Conservation (phyloP, 176 grass and related monocot species). For the Ensete glaucum region DNA sequence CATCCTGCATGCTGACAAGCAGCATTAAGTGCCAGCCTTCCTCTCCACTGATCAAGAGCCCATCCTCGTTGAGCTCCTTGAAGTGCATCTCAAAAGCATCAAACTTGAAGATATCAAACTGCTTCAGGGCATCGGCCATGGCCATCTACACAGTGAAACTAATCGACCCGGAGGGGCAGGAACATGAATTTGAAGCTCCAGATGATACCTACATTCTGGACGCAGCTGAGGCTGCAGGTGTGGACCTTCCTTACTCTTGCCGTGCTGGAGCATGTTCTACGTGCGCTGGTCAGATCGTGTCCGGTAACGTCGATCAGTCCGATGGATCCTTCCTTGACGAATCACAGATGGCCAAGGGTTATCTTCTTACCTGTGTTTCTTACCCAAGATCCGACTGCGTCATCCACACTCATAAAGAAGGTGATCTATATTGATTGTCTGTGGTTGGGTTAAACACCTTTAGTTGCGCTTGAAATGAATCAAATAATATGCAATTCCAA, state of each 20-base stretch:
- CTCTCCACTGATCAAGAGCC: slow-evolving; percentile 19
- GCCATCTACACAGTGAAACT: slow-evolving; percentile 84
- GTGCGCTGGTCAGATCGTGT: slow-evolving; percentile 52
- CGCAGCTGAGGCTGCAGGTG: slow-evolving; percentile 40
- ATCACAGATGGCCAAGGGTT: slow-evolving; percentile 52
- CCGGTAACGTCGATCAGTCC: slow-evolving; percentile 56
- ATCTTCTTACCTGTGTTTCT: slow-evolving; percentile 77
- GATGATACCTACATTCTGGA: slow-evolving; percentile 86
- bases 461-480: neutral
- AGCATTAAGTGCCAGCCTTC: slow-evolving; percentile 25
- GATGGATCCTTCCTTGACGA: slow-evolving; percentile 86
- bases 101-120: slow-evolving; percentile 34
- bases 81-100: slow-evolving; percentile 22
- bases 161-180: slow-evolving; percentile 37
- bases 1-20: slow-evolving; percentile 25
- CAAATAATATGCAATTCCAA: neutral
- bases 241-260: slow-evolving; percentile 88
- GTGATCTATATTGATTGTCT: slow-evolving; percentile 48
- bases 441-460: neutral
- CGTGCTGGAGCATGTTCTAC: slow-evolving; percentile 81
- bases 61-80: slow-evolving; percentile 39
- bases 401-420: slow-evolving; percentile 94
- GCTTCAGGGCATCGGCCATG: slow-evolving; percentile 38
- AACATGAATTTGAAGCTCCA: slow-evolving; percentile 54
- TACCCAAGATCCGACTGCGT: slow-evolving; percentile 64